These are phyloP conservation scores for Pichia sp. DNA, from an alignment of 1,139 yeast species.

Conservation along the genomic window DNA sequence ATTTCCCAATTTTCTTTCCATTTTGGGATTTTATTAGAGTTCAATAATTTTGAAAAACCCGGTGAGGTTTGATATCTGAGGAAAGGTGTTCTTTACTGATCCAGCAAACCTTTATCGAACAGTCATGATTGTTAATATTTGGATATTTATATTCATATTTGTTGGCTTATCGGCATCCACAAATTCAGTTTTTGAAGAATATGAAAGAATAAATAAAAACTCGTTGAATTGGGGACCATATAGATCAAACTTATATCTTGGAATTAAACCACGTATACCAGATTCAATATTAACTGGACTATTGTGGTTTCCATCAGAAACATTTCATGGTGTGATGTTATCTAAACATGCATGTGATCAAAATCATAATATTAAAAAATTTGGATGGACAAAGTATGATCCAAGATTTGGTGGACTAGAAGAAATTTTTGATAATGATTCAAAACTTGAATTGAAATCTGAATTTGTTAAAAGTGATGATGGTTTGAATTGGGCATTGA, in stretches of 20 bases:
- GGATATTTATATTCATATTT: neutral
- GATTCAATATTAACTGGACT: conserved; percentile 73
- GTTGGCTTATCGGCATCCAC: neutral
- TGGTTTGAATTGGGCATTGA: conserved; percentile 68
- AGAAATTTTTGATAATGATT: conserved; percentile 59
- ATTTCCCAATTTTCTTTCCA: neutral
- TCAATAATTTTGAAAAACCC: neutral
- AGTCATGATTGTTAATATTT: neutral
- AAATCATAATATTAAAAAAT: conserved; percentile 61
- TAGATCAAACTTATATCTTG: conserved; percentile 79
- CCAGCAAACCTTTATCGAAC: neutral
- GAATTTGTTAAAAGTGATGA: conserved; percentile 71
- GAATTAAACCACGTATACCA: conserved; percentile 77
- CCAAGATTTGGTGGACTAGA: conserved; percentile 86
- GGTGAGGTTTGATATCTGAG: neutral
- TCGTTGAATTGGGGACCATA: conserved; percentile 88
- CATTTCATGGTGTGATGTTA: conserved; percentile 47
- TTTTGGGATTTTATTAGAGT: neutral
- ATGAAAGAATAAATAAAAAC: conserved; percentile 32
- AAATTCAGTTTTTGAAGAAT: conserved; percentile 17
- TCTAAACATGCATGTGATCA: conserved; percentile 82
- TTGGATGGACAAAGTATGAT: conserved; percentile 84
- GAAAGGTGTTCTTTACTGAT: neutral
- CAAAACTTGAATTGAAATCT: conserved; percentile 56
- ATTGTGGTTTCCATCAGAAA: conserved; percentile 80